Base-by-base conservation (phyloP, 129 eudicot genomes). In the Tagetes patula region DNA sequence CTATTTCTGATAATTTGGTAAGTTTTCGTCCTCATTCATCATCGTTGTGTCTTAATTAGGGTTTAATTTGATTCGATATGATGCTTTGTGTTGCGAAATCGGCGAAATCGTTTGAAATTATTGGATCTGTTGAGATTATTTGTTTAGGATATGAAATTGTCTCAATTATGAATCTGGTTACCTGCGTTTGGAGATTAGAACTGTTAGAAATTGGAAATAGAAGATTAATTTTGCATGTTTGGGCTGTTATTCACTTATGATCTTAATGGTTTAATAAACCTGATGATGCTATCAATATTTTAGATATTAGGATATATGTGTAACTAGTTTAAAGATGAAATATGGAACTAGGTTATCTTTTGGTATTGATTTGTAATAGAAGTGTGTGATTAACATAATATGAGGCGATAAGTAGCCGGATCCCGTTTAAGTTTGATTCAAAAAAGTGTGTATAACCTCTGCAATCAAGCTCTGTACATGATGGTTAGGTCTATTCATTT, bases 1-100 rank as follows among this genome's bases (percentile, higher is more conserved):
- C 74, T 6, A 72, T 76, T 38, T 81, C 89, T 65, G 90, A 64
- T 2, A 64, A 89, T 12, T 83, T 84, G 91, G 96, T 90, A 71
- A 32, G 63, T 71, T 33, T 1, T 5, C 10, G 12, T 34, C 30
- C 10, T 20, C 0, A 6, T 69, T 30, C 2, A 3, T 20, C 10
- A 2, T 54, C 32, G 3, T 31, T 14, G 1, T 2, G 3, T 38
- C 5, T 38, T 53, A 20, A 54, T 55, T 11, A 14, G 10, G 47
- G 3, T 20, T 70, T 70, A 0, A 20, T 20, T 20, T 20, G 27
- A 20, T 20, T 20, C 27, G 27, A 30, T 55, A 20, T 20, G 37
- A 30, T 55, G 30, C 5, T 6, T 27, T 27, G 38, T 55, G 62
- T 27, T 55, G 62, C 62, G 3, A 27, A 34, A 56, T 8, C 63